Percentiles rank a stretch among this genome's conserved stretches.
phyloP scores from a whole-genome alignment of 805 yeast genomes.

The Saturnispora halmiae region DNA sequence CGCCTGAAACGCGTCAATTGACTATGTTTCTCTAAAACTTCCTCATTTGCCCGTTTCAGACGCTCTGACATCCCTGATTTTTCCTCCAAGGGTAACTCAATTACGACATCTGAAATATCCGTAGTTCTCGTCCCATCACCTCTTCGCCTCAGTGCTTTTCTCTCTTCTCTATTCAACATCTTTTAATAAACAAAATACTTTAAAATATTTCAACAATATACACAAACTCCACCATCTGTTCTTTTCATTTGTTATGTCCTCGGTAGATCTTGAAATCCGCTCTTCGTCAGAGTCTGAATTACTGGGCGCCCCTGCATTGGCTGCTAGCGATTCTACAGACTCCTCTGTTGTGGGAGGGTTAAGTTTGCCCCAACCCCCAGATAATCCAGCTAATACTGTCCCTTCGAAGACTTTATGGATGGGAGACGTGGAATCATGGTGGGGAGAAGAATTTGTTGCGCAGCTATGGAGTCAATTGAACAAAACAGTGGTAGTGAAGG shows the following conservation, averaged over 20 bases:
- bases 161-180: slow-evolving; percentile 17
- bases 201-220: too few species aligned
- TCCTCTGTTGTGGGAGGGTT: slow-evolving; percentile 7
- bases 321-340: slow-evolving; percentile 15
- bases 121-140: slow-evolving; percentile 25
- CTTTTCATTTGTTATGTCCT: not conserved
- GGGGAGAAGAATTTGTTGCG: slow-evolving; percentile 53
- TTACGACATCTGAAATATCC: slow-evolving; percentile 21
- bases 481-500: slow-evolving; percentile 53
- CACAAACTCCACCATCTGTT: too few species aligned
- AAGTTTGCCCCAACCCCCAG: slow-evolving; percentile 44
- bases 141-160: slow-evolving; percentile 25
- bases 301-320: not conserved
- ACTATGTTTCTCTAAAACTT: slow-evolving; percentile 1
- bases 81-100: slow-evolving; percentile 17
- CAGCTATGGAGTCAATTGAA: slow-evolving; percentile 52
- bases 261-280: not conserved
- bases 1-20: slow-evolving; percentile 2
- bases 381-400: slow-evolving; percentile 38
- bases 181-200: not conserved
- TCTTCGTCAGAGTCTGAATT: not conserved
- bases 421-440: slow-evolving; percentile 81
- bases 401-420: slow-evolving; percentile 75
- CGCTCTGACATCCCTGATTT: not conserved
- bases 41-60: not conserved